Conservation (phyloP, 2,329 filamentous ascomycete species). For the Colletotrichum falcatum region DNA sequence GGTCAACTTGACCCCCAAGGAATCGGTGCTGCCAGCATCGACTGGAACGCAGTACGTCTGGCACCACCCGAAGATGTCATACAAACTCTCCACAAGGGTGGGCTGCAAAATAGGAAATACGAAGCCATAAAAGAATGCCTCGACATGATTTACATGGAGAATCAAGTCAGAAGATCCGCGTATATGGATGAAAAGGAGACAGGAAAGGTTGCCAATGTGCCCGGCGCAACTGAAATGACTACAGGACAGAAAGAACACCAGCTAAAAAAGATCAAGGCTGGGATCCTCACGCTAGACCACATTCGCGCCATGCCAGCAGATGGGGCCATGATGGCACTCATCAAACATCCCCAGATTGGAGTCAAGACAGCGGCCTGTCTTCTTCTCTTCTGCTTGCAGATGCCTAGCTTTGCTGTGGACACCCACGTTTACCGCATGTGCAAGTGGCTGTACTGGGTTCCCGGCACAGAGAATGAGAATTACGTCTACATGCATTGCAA, state of each 20-base stretch:
- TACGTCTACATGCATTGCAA: slow-evolving; percentile 66
- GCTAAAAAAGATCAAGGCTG: slow-evolving; percentile 66
- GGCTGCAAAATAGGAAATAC: slow-evolving; percentile 77
- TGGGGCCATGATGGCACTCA: slow-evolving; percentile 63
- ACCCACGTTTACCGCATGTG: slow-evolving; percentile 67
- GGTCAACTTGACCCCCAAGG: slow-evolving; percentile 70
- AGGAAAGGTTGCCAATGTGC: slow-evolving; percentile 55
- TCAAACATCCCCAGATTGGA: slow-evolving; percentile 64
- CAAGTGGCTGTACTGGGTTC: slow-evolving; percentile 67
- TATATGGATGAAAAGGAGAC: slow-evolving; percentile 58
- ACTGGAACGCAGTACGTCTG: slow-evolving; percentile 78
- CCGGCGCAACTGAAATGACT: slow-evolving; percentile 54
- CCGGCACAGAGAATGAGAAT: slow-evolving; percentile 58
- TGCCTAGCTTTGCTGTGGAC: slow-evolving; percentile 68
- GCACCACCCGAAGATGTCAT: slow-evolving; percentile 72
- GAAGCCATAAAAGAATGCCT: slow-evolving; percentile 80
- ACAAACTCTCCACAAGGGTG: slow-evolving; percentile 76
- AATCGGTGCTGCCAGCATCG: slow-evolving; percentile 76
- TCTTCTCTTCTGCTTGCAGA: slow-evolving; percentile 65
- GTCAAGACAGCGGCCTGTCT: slow-evolving; percentile 70
- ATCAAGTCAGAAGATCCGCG: slow-evolving; percentile 60
- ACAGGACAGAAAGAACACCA: slow-evolving; percentile 66
- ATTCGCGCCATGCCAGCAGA: slow-evolving; percentile 58
- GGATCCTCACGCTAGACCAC: slow-evolving; percentile 69
- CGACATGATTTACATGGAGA: slow-evolving; percentile 77